phyloP scores from a whole-genome alignment of 2,329 filamentous ascomycete genomes.

The Juglanconis sp. region DNA sequence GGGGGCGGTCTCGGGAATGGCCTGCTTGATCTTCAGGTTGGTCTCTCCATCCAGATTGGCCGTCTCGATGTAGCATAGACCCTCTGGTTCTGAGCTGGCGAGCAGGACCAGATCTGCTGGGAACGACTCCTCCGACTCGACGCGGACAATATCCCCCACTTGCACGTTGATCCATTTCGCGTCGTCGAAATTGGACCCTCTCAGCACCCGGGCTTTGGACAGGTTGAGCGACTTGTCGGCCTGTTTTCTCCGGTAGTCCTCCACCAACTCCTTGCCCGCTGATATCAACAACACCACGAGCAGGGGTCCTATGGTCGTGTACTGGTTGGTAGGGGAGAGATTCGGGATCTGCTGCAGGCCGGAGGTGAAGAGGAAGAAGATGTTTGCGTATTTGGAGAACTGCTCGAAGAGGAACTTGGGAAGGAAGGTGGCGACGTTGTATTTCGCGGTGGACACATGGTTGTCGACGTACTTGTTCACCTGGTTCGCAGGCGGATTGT shows the following conservation, averaged over 20 bases:
- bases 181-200: slow-evolving; percentile 79
- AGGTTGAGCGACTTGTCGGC: slow-evolving; percentile 86
- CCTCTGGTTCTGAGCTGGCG: slow-evolving; percentile 94
- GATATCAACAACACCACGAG: slow-evolving; percentile 89
- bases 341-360: slow-evolving; percentile 91
- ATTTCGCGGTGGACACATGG: slow-evolving; percentile 95
- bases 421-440: slow-evolving; percentile 88
- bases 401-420: slow-evolving; percentile 98
- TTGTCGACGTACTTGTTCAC: slow-evolving; percentile 92
- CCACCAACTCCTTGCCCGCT: slow-evolving; percentile 87
- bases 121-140: slow-evolving; percentile 93
- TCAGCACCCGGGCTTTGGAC: slow-evolving; percentile 78
- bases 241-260: slow-evolving; percentile 85
- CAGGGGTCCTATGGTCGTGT: slow-evolving; percentile 94
- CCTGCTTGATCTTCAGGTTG: slow-evolving; percentile 98
- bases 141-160: slow-evolving; percentile 88
- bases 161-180: slow-evolving; percentile 91
- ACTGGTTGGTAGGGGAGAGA: slow-evolving; percentile 90
- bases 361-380: slow-evolving; percentile 98
- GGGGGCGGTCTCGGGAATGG: slow-evolving; percentile 83
- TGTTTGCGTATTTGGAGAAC: slow-evolving; percentile 97
- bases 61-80: slow-evolving; percentile 97
- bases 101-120: slow-evolving; percentile 90
- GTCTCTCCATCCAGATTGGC: slow-evolving; percentile 97
- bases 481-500: slow-evolving; percentile 90